Base-by-base conservation (phyloP, 139 green algal species). In the Trebouxia sp. region DNA sequence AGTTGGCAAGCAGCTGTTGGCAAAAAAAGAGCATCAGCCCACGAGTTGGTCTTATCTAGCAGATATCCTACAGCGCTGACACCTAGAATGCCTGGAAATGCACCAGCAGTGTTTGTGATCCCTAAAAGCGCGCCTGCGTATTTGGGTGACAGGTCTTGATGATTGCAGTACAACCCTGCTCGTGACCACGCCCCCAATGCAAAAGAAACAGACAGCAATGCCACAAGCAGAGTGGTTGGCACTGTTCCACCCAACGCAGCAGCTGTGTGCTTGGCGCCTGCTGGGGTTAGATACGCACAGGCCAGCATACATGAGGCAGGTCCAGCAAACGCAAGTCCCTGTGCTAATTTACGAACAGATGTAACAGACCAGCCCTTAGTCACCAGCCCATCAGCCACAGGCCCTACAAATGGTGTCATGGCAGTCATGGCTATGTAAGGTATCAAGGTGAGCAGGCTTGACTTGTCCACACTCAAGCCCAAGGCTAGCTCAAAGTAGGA, bases 401-500 rank as follows among this genome's bases (percentile, higher is more conserved):
- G 84, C 20, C 89, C 88, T 6, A 94, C 93, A 47, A 96, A 79
- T 11, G 93, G 90, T 5, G 92, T 97, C 91, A 97, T 96, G 47
- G 51, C 66, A 9, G 90, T 93, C 94, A 98, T 98, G 28, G 93
- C 90, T 3, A 98, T 84, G 86, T 97, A 97, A 0, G 93, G 91
- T 70, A 97, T 93, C 35, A 96, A 86, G 12, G 92, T 95, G 1
- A 97, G 85, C 75, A 97, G 83, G 72, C 84, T 92, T 42, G 80
- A 90, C 55, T 88, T 89, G 78, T 95, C 88, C 65, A 97, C 91
- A 55, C 96, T 93, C 35, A 98, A 88, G 5, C 93, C 92, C 42
- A 99, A 85, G 0, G 90, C 88, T 53, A 98, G 89, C 65, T 97
- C 95, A 86, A 98, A 99, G 88, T 98, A 99, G 8, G 88, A 93